These are phyloP conservation scores for Byssochlamys sp. DNA, from an alignment of 2,329 filamentous ascomycete genomes.

Conservation along the genomic window DNA sequence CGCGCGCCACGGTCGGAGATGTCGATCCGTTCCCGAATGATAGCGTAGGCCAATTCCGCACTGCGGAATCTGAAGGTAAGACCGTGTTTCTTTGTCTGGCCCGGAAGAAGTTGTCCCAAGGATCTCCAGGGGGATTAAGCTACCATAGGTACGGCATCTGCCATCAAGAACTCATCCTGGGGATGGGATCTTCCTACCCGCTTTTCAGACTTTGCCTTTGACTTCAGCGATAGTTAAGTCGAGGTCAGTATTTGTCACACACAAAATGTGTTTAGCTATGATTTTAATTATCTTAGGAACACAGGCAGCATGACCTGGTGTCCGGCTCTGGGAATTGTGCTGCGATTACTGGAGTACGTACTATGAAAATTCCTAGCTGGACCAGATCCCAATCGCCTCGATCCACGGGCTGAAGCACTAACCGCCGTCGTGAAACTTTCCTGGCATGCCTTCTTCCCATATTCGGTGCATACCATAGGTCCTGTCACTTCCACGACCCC, in stretches of 20 bases:
- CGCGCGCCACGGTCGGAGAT: not conserved
- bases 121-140: not conserved
- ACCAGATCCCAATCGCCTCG: not conserved
- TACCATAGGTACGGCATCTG: not conserved
- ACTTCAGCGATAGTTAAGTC: not conserved
- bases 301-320: not conserved
- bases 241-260: not conserved
- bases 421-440: not conserved
- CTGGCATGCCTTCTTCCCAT: not conserved
- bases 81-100: not conserved
- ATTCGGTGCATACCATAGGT: not conserved
- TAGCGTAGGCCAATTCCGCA: not conserved
- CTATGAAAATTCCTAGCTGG: not conserved
- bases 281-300: not conserved
- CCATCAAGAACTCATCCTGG: not conserved
- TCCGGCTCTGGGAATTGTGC: not conserved
- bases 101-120: not conserved
- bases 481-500: not conserved
- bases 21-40: not conserved
- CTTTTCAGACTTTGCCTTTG: not conserved
- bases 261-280: not conserved
- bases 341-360: too few species aligned
- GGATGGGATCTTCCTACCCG: not conserved
- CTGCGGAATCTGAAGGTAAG: not conserved
- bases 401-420: not conserved